Evolutionary conservation across 2,329 filamentous ascomycete species (phyloP), one percentile per base, ranked within the genome.

Genomic region (Ramichloridium luteum): DNA sequence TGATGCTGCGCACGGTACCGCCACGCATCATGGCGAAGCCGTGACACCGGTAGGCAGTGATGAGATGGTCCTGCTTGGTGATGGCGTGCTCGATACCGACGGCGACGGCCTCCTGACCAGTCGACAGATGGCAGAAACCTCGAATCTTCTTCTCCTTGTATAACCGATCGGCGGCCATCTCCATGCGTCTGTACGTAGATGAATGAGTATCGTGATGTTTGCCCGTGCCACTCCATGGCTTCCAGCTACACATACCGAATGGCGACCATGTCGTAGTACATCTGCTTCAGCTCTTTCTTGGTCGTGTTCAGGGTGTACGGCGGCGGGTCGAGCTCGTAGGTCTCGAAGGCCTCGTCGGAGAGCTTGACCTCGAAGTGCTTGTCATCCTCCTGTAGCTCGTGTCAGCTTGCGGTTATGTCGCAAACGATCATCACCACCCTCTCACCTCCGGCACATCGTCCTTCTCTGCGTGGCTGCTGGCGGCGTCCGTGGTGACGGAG

Each of bases 81-180:
- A 98, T 81, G 46, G 86, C 86, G 60, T 93, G 83, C 68, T 98
- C 90, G 55, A 98, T 96, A 58, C 90, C 90, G 50, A 86, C 78
- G 37, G 90, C 85, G 46, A 98, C 90, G 45, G 90, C 90, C 72
- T 98, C 90, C 67, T 98, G 90, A 43, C 90, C 90, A 38, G 81
- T 93, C 37, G 90, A 96, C 63, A 98, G 67, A 68, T 98, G 90
- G 69, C 90, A 98, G 80, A 98, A 98, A 67, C 90, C 90, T 53
- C 90, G 82, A 53, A 98, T 96, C 74, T 98, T 96, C 80, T 98
- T 98, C 72, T 96, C 90, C 72, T 98, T 98, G 82, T 98, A 98
- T 55, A 98, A 71, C 59, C 88, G 77, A 60, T 98, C 90, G 67
- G 90, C 85, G 47, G 88, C 86, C 88, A 98, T 93, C 67, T 98